Evolutionary conservation across 2,329 filamentous ascomycete species (phyloP).

Genomic region (Lasiodiplodia gonubiensis): DNA sequence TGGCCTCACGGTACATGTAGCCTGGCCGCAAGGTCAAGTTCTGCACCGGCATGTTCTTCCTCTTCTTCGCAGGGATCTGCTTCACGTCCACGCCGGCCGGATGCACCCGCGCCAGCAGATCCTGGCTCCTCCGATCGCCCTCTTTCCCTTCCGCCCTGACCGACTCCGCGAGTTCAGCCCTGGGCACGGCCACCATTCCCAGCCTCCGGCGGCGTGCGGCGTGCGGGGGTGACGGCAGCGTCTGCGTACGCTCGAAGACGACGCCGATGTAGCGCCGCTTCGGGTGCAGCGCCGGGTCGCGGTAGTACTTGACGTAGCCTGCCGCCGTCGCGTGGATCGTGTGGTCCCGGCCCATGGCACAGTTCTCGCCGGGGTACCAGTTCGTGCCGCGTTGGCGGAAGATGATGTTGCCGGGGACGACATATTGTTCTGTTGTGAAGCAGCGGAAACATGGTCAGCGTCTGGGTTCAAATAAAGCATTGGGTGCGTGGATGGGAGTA

Average conservation of each 20-base stretch:
- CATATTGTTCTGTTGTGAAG: slow-evolving; percentile 74
- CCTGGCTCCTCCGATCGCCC: neutral
- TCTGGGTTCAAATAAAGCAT: neutral
- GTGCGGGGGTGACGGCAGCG: slow-evolving; percentile 76
- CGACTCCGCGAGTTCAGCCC: slow-evolving; percentile 29
- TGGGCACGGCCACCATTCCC: slow-evolving; percentile 67
- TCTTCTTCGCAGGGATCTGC: slow-evolving; percentile 35
- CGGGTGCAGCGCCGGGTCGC: slow-evolving; percentile 80
- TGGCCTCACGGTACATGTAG: slow-evolving; percentile 69
- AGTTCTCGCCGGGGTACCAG: slow-evolving; percentile 96
- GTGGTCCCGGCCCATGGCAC: slow-evolving; percentile 92
- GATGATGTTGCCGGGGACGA: slow-evolving; percentile 95
- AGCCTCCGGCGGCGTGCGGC: slow-evolving; percentile 76
- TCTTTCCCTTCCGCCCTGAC: neutral
- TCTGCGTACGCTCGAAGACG: slow-evolving; percentile 80
- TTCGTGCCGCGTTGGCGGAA: slow-evolving; percentile 94
- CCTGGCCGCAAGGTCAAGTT: slow-evolving; percentile 57
- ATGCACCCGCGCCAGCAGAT: neutral
- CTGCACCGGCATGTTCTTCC: slow-evolving; percentile 35
- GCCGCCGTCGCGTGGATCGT: slow-evolving; percentile 86
- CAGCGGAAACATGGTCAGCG: neutral
- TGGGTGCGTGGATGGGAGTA: neutral
- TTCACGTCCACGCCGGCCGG: slow-evolving; percentile 22
- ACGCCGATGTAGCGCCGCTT: slow-evolving; percentile 95
- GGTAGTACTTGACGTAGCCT: slow-evolving; percentile 97